Evolutionary conservation across 176 grass and related monocot genomes (phyloP), one percentile per base, ranked within the genome.

Genomic region (Phoenix roebelenii): DNA sequence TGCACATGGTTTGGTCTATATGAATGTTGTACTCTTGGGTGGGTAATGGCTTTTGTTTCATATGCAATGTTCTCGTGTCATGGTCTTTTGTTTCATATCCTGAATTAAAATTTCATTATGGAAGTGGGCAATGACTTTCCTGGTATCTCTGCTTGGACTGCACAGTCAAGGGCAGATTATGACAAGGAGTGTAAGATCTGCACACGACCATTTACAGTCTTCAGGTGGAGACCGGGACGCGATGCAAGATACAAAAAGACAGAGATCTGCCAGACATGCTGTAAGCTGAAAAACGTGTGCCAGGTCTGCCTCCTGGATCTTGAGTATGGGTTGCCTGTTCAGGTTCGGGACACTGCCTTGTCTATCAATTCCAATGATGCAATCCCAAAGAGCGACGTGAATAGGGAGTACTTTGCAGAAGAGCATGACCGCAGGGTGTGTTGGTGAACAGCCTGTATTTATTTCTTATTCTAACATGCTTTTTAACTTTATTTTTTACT

Each of bases 141-240:
- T 44, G 35, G 6, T 44, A 44, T 83, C 1, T 56, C 5, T 73
- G 73, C 52, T 59, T 75, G 66, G 61, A 53, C 28, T 66, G 72
- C 56, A 50, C 73, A 98, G 93, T 59, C 84, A 68, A 88, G 57
- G 52, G 84, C 93, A 39, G 84, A 89, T 14, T 92, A 98, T 68
- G 93, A 98, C 64, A 98, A 98, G 48, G 93, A 98, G 35, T 98
- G 93, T 65, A 98, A 98, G 61, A 98, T 98, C 18, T 98, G 93
- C 18, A 83, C 88, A 22, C 80, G 87, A 0, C 93, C 87, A 53
- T 92, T 98, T 70, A 92, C 84, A 22, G 93, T 98, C 25, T 98
- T 98, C 49, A 88, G 84, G 10, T 98, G 93, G 93, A 74, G 93
- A 55, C 93, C 93, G 54, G 93, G 87, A 12, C 84, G 87, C 15